Percentiles rank a stretch among this genome's conserved stretches.
Evolutionary conservation across 192 early-diverging fungal species (phyloP).

Genomic region (Rhizoclosmatium globosum): DNA sequence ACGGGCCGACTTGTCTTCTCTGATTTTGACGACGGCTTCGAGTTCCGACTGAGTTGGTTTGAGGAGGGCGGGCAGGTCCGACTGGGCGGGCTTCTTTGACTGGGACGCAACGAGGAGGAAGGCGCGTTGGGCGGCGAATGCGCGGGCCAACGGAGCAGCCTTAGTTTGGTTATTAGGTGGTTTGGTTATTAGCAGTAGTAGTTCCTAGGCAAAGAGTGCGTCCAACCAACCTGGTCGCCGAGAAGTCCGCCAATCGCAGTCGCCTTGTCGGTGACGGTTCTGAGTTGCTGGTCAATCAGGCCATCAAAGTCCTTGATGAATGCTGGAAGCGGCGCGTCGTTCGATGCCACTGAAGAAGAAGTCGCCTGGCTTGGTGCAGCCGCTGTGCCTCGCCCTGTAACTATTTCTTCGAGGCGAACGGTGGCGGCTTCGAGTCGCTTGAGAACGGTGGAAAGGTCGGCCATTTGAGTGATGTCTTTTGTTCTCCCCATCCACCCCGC

Average conservation of each 20-base stretch:
- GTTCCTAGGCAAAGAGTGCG: not conserved
- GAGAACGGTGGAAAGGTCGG: slow-evolving; percentile 63
- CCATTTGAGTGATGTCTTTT: slow-evolving; percentile 1
- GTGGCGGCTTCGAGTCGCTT: slow-evolving; percentile 94
- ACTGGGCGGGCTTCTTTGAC: slow-evolving; percentile 79
- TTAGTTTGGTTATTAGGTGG: slow-evolving; percentile 29
- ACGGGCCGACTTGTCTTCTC: slow-evolving; percentile 75
- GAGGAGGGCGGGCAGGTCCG: slow-evolving; percentile 69
- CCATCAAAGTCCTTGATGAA: slow-evolving; percentile 69
- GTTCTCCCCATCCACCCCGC: too few relatives aligned
- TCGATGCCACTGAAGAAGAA: slow-evolving; percentile 7
- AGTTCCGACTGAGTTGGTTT: slow-evolving; percentile 76
- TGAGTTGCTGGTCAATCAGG: slow-evolving; percentile 48
- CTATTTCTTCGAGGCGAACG: slow-evolving; percentile 84
- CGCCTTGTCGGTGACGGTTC: slow-evolving; percentile 50
- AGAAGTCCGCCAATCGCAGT: slow-evolving; percentile 68
- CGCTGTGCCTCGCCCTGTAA: slow-evolving; percentile 50
- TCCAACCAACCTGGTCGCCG: slow-evolving; percentile 60
- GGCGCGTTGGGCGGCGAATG: slow-evolving; percentile 75
- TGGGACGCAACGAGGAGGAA: slow-evolving; percentile 77
- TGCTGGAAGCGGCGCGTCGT: slow-evolving; percentile 47
- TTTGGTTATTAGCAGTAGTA: not conserved
- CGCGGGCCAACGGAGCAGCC: slow-evolving; percentile 64
- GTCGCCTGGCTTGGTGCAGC: slow-evolving; percentile 40
- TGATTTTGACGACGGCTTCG: slow-evolving; percentile 68